Conservation (phyloP, 495 filamentous ascomycete genomes). For the Aspergillus conjunctus region DNA sequence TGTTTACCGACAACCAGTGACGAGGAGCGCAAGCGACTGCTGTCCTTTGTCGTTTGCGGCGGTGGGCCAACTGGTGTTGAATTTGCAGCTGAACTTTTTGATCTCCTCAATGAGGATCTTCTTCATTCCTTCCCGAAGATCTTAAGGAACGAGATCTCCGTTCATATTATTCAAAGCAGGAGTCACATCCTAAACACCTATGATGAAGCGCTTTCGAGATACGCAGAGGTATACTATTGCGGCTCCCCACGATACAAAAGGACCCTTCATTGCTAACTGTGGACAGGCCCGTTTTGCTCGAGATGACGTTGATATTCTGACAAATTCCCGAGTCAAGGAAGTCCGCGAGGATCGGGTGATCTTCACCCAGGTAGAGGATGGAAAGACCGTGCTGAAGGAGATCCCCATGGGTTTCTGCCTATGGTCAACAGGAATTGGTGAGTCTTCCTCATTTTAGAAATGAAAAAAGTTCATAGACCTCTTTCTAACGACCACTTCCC, state of each 20-base stretch:
- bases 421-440: constrained; percentile 92
- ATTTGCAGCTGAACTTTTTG: constrained; percentile 94
- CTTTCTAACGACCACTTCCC: constrained; percentile 4
- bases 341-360: constrained; percentile 81
- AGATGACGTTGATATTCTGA: constrained; percentile 86
- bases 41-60: constrained; percentile 94
- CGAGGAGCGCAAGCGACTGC: constrained; percentile 79
- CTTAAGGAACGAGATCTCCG: constrained; percentile 92
- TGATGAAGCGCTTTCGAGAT: constrained; percentile 89
- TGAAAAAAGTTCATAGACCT: too few relatives aligned
- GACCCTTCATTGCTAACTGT: constrained; percentile 7
- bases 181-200: constrained; percentile 98
- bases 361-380: constrained; percentile 81
- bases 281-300: constrained; percentile 70
- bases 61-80: constrained; percentile 97
- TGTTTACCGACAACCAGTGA: constrained; percentile 91
- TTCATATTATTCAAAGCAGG: constrained; percentile 93
- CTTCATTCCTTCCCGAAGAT: constrained; percentile 81
- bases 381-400: constrained; percentile 79
- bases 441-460: constrained; percentile 21
- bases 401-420: constrained; percentile 95
- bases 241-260: not conserved
- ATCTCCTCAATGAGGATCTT: constrained; percentile 95
- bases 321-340: constrained; percentile 88
- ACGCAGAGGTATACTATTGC: constrained; percentile 66